These are phyloP conservation scores for Candida ascalaphidarum DNA, from an alignment of 805 yeast species.

Conservation along the genomic window DNA sequence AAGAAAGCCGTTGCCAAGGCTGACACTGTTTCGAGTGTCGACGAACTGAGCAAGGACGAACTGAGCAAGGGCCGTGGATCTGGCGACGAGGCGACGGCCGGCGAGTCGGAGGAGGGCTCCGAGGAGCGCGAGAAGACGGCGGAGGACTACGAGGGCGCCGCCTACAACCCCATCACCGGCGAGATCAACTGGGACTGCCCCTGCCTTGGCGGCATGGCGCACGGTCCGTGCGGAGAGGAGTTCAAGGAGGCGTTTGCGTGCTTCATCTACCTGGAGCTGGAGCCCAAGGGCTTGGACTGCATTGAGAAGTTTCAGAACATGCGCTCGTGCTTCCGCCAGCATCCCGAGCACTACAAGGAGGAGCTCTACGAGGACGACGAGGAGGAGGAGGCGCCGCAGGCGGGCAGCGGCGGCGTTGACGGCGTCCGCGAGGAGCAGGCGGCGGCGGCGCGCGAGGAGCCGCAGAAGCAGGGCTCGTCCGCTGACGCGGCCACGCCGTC, in stretches of 20 bases:
- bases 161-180: conserved; percentile 94
- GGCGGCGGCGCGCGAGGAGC: background rate
- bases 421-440: too few species aligned
- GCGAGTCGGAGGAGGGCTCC: background rate
- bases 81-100: background rate
- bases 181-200: conserved; percentile 99
- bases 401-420: too few species aligned
- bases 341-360: conserved; percentile 92
- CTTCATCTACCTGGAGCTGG: conserved; percentile 86
- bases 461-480: background rate
- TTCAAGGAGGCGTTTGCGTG: conserved; percentile 92
- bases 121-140: conserved; percentile 9
- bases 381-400: conserved; percentile 2
- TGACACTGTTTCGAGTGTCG: conserved; percentile 1
- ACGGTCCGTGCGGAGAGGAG: conserved; percentile 97
- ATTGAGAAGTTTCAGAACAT: conserved; percentile 80
- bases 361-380: conserved; percentile 39
- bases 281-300: conserved; percentile 96
- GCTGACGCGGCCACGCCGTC: background rate
- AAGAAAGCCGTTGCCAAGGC: background rate
- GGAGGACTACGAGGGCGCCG: conserved; percentile 45
- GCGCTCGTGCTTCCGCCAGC: conserved; percentile 89
- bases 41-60: conserved; percentile 1
- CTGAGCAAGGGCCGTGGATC: background rate
- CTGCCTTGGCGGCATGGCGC: conserved; percentile 98